Base-by-base conservation (phyloP, 2,329 filamentous ascomycete species). In the Pezicula neosporulosa region DNA sequence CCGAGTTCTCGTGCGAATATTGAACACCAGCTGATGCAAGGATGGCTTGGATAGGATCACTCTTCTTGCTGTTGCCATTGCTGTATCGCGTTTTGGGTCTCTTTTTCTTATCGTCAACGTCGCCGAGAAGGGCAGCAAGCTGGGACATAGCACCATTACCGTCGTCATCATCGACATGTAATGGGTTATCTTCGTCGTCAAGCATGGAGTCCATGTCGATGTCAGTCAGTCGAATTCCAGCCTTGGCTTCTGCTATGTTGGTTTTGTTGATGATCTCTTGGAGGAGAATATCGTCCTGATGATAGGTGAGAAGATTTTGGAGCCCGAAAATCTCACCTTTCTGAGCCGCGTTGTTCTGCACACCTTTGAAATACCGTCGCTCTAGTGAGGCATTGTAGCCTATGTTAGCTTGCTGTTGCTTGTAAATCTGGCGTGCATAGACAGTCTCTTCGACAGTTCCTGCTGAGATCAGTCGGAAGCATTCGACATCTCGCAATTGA, bases 191-290 rank as follows among this genome's bases (percentile, higher is more conserved):
- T 2, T 80, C 77, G 13, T 83, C 78, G 42, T 80, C 74, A 6
- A 74, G 75, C 0, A 78, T 79, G 55, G 83, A 75, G 15, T 86
- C 80, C 61, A 89, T 76, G 53, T 95, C 83, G 16, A 96, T 78
- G 49, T 89, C 86, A n/a, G 86, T 77, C 28, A 97, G 83, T 27
- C 82, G 80, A 9, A 97, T 87, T 0, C 91, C 93, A 1, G 88
- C 90, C 64, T 86, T 89, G 39, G 90, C 90, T 72, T 99, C 94
- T 4, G 94, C 94, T 47, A 99, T 85, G 63, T 99, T 99, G 27
- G 94, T 97, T 70, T 97, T 96, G 74, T 97, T 96, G 61, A 99
- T 90, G 60, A 99, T 97, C 50, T 97, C 90, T n/a, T 89, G 82
- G 5, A 97, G 78, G 13, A 97, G 78, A 12, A 95, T 81, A 53